Conservation (phyloP, 805 yeast genomes). For the Pichia manshurica region DNA sequence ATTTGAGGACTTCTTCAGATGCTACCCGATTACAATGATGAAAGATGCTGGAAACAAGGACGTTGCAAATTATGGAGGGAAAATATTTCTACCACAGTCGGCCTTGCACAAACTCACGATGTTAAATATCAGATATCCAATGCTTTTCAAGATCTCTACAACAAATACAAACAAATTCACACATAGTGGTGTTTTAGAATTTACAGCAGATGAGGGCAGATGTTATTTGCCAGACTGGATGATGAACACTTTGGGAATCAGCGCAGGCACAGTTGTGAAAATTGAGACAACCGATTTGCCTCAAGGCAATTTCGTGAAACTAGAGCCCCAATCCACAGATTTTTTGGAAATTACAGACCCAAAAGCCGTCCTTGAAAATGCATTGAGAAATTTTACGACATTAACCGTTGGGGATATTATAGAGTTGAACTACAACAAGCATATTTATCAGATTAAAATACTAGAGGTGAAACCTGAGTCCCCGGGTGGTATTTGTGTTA, state of each 20-base stretch:
- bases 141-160: conserved; percentile 78
- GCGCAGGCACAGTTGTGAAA: conserved; percentile 77
- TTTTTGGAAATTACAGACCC: conserved; percentile 93
- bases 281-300: conserved; percentile 75
- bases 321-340: conserved; percentile 93
- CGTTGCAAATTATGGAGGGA: conserved; percentile 89
- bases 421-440: conserved; percentile 77
- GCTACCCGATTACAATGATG: conserved; percentile 91
- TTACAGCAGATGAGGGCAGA: conserved; percentile 95
- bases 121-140: conserved; percentile 91
- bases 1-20: conserved; percentile 85
- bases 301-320: conserved; percentile 80
- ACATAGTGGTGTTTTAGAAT: conserved; percentile 93
- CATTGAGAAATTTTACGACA: conserved; percentile 83
- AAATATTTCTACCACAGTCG: conserved; percentile 89
- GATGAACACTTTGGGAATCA: conserved; percentile 67
- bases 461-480: conserved; percentile 79
- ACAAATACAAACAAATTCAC: conserved; percentile 55
- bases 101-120: conserved; percentile 83
- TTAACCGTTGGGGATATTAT: conserved; percentile 79
- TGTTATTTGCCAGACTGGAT: conserved; percentile 96
- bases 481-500: conserved; percentile 76
- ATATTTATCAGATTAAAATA: conserved; percentile 71
- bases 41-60: conserved; percentile 66
- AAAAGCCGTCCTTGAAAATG: conserved; percentile 92